Percentiles rank a stretch among this genome's conserved stretches.
Evolutionary conservation across 2,329 filamentous ascomycete genomes (phyloP).

Genomic region (Corynespora cassiicola): DNA sequence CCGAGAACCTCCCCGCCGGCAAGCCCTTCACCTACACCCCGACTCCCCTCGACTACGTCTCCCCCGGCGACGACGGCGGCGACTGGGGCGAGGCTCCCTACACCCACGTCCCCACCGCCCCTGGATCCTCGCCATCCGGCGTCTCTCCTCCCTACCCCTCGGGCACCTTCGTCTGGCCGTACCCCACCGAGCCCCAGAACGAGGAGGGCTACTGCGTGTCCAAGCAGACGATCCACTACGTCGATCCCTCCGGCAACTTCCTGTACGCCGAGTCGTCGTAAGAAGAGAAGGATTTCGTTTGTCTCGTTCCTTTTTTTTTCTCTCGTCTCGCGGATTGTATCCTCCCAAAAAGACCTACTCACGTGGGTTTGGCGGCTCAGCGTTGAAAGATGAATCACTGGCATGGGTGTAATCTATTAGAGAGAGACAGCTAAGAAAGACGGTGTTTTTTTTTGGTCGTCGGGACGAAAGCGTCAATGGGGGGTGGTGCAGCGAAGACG

Average conservation of each 20-base stretch:
- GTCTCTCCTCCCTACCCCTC: neutral
- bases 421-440: too few relatives aligned
- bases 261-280: slow-evolving; percentile 28
- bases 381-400: too few relatives aligned
- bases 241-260: slow-evolving; percentile 39
- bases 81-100: slow-evolving; percentile 7
- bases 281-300: too few relatives aligned
- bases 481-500: too few relatives aligned
- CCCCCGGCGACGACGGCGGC: slow-evolving; percentile 11
- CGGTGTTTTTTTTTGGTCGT: too few relatives aligned
- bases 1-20: slow-evolving; percentile 35
- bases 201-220: slow-evolving; percentile 39
- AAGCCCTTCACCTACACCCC: slow-evolving; percentile 36
- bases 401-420: too few relatives aligned
- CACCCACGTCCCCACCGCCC: slow-evolving; percentile 3
- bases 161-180: slow-evolving; percentile 17
- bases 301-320: too few relatives aligned
- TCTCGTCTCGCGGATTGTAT: too few relatives aligned
- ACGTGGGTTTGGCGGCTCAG: too few relatives aligned
- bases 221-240: slow-evolving; percentile 41
- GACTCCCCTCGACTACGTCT: slow-evolving; percentile 20
- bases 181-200: slow-evolving; percentile 23
- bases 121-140: neutral
- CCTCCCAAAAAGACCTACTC: too few relatives aligned
- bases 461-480: too few relatives aligned